Percentiles rank a stretch among this genome's conserved stretches.
Conservation (phyloP, 805 yeast species). For the Ogataea neopini region DNA sequence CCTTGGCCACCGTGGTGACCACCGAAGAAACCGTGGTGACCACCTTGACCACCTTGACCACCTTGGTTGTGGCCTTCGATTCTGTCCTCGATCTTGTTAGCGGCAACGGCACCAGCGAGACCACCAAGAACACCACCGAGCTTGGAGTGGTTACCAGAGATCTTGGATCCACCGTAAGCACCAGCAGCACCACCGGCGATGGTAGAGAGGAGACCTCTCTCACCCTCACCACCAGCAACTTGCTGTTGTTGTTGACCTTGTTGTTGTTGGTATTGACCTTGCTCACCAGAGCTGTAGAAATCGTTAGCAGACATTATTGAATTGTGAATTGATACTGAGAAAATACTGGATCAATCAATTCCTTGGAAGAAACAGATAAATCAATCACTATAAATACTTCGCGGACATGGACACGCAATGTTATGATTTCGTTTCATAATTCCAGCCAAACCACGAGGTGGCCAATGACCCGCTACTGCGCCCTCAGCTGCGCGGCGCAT, state of each 20-base stretch:
- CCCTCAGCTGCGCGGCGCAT: neutral
- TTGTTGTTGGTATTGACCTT: constrained; percentile 36
- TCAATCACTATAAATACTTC: neutral
- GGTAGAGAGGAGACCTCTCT: constrained; percentile 46
- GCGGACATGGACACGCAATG: constrained; percentile 1
- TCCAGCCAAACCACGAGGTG: neutral
- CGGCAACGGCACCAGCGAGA: constrained; percentile 54
- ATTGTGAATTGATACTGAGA: neutral
- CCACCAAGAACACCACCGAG: constrained; percentile 54
- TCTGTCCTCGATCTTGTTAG: constrained; percentile 48
- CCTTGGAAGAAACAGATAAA: neutral
- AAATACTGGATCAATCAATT: no score
- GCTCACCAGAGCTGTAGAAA: constrained; percentile 48
- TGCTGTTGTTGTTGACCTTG: constrained; percentile 36
- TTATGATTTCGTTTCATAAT: constrained; percentile 6
- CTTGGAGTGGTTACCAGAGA: constrained; percentile 42
- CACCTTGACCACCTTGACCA: constrained; percentile 27
- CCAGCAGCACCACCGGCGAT: constrained; percentile 55
- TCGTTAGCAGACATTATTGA: constrained; percentile 58
- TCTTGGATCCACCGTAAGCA: constrained; percentile 50
- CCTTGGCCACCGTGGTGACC: constrained; percentile 12
- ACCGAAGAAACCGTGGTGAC: constrained; percentile 11
- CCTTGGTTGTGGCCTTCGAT: constrained; percentile 31
- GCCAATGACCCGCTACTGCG: neutral
- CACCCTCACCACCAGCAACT: constrained; percentile 32